Base-by-base conservation (phyloP, 257 asterid species). In the Vinca minor region DNA sequence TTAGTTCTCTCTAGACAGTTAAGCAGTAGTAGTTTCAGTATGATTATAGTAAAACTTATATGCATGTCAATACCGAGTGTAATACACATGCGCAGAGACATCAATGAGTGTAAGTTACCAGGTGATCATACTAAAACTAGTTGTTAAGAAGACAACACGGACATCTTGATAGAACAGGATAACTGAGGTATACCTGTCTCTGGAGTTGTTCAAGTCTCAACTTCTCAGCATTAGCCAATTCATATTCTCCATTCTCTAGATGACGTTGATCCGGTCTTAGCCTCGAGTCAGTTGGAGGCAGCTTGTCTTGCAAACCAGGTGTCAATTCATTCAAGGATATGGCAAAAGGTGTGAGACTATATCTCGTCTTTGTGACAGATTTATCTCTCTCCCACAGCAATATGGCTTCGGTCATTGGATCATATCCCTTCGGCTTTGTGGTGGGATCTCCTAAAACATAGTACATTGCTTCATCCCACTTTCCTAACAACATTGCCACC, bases 401-500 rank as follows among this genome's bases (percentile, higher is more conserved):
- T 64, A 84, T 77, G 41, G 98, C 97, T 73, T 93, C 97, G 17
- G 91, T 74, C 97, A 89, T 89, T 35, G 98, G 96, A 82, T 93
- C 98, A 56, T 89, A 93, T 56, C 96, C 97, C 79, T 93, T 93
- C 13, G 98, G 95, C 84, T 87, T 93, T 46, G 85, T 78, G 42
- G 82, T 82, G 52, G 89, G 97, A 79, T 93, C 98, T 71, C 98
- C 98, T 84, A 93, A 70, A 55, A 89, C 97, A 65, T 89, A 93
- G 76, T 93, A 89, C 88, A 93, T 77, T 59, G 98, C 96, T 71
- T 93, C 98, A 63, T 89, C 97, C 98, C 98, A 93, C 74, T 93
- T 93, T 55, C 98, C 98, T 38, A 89, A 75, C 69, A 93, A 62
- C 78, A 89, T 82, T 14, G 98, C 98, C 48, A 89, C 96, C 76